These are phyloP conservation scores for Penicillium salamii DNA, from an alignment of 495 filamentous ascomycete genomes.

Conservation along the genomic window DNA sequence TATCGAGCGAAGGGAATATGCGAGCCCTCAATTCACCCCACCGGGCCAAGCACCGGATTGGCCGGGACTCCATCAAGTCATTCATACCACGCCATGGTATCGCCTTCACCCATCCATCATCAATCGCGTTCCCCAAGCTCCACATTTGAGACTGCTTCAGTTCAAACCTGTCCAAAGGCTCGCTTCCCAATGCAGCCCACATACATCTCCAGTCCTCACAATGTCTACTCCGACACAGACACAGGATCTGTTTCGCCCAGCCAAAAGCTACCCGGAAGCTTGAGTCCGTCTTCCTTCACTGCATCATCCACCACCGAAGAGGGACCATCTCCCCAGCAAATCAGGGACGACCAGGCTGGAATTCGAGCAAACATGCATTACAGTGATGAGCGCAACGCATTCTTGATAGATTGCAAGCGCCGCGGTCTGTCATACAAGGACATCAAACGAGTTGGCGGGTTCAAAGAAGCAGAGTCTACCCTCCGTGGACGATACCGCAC, in stretches of 20 bases:
- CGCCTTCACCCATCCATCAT: background rate
- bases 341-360: background rate
- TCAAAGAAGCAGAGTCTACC: conserved; percentile 82
- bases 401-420: conserved; percentile 61
- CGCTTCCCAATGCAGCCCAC: background rate
- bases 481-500: conserved; percentile 76
- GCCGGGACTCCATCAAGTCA: background rate
- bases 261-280: background rate
- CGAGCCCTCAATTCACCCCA: background rate
- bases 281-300: background rate
- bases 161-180: background rate
- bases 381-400: conserved; percentile 51
- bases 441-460: conserved; percentile 63
- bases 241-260: background rate
- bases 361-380: conserved; percentile 9
- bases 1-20: background rate
- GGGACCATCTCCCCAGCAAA: background rate
- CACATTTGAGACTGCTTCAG: background rate
- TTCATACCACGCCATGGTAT: background rate
- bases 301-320: background rate
- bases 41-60: background rate
- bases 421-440: conserved; percentile 76
- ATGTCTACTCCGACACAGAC: background rate
- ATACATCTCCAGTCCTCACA: background rate
- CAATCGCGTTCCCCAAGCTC: background rate